Base-by-base conservation (phyloP, 768 basidiomycete species). In the Mycena sanguinolenta region DNA sequence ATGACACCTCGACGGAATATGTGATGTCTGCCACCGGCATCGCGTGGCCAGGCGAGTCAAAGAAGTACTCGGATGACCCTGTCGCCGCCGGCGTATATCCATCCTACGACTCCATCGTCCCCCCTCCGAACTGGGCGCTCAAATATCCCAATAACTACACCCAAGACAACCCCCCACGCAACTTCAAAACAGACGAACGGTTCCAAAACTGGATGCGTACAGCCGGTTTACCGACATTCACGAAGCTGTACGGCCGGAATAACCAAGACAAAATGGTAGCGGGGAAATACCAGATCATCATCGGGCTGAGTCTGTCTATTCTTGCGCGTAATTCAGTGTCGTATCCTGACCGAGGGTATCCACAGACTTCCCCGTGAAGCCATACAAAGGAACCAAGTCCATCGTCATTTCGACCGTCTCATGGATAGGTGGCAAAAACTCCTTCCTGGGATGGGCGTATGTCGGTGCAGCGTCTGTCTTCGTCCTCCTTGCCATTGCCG, bases 191-290 rank as follows among this genome's bases (percentile, higher is more conserved):
- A 2, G 92, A 99, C 76, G 94, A 98, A 80, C 96, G 94, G 75
- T 99, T 99, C 85, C 97, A 99, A 82, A 97, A 97, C 78, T 99
- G 98, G 98, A 99, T 99, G 98, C 90, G 97, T 67, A 98, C 97
- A 2, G 95, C 98, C 0, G 98, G 97, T 16, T 81, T 99, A 55
- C 98, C 98, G 12, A 98, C 97, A 8, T 99, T 99, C 80, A 91
- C 95, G 36, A 99, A 99, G 82, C 84, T 99, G 25, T 98, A 93
- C 77, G 96, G 93, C 19, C 87, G 97, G 72, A 99, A 98, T 78
- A 97, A 99, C 76, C 80, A 89, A 32, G 86, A 92, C 59, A 83
- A 81, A 27, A 89, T 99, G 86, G 74, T 75, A 23, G 86, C 89
- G 63, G 98, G 96, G 10, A 85, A 80, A 34, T 99, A 99, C 79